Conservation (phyloP, 305 asterid genomes). For the Rubia peregrina region DNA sequence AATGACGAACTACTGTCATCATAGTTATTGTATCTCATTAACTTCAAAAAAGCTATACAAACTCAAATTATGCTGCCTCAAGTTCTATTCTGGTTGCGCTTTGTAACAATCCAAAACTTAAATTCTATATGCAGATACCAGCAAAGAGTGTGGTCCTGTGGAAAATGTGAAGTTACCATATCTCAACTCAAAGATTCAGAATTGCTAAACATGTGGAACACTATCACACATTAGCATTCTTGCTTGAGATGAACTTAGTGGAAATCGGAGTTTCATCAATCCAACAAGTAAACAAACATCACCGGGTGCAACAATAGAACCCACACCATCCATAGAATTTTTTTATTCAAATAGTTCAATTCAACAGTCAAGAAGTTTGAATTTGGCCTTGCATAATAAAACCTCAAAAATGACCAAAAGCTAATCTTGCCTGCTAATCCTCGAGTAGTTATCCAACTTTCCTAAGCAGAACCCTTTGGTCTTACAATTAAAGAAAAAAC, state of each 20-base stretch:
- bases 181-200: neutral
- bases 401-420: neutral
- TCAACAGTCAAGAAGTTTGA: neutral
- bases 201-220: neutral
- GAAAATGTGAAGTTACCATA: neutral
- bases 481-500: neutral
- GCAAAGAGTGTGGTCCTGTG: neutral
- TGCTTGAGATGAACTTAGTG: neutral
- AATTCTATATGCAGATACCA: neutral
- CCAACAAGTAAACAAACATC: neutral
- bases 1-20: neutral
- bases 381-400: neutral
- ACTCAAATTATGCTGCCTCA: neutral
- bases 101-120: neutral
- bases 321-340: neutral
- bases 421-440: neutral
- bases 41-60: neutral
- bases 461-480: neutral
- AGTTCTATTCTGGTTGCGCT: neutral
- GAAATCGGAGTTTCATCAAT: neutral
- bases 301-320: neutral
- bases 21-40: neutral
- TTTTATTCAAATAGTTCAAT: neutral
- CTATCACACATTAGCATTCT: neutral
- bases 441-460: neutral